Evolutionary conservation across 2,329 filamentous ascomycete genomes (phyloP), one percentile per base, ranked within the genome.

Genomic region (Pseudogymnoascus sp.): DNA sequence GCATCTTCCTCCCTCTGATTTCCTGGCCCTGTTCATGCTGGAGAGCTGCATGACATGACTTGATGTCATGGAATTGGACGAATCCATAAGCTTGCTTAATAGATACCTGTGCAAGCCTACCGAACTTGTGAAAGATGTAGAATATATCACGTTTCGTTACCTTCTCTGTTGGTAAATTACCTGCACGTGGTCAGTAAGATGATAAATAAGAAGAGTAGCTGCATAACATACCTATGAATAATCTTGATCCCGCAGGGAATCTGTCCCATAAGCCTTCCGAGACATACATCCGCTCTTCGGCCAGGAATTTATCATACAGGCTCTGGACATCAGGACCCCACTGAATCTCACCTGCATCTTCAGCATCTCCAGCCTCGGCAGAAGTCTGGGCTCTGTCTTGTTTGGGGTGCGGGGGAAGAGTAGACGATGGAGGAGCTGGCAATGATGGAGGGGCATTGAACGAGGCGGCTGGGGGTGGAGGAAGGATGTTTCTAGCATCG

Each of bases 1-100:
- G 92, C 73, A 98, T 96, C 75, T 92, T 92, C 68, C 93, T 88
- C n/a, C 93, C 93, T 72, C 90, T 85, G 39, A 98, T 86, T 68
- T 92, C 85, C 43, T 86, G 84, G 8, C 90, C 92, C 76, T 98
- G 91, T 66, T 97, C 86, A 37, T 83, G 82, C 37, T 89, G 81
- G 70, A 98, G 83, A 4, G 93, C 93, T 54, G 82, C 81, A 64
- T 84, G 81, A 68, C 92, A 96, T 72, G 93, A 88, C 2, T 83
- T 81, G 3, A 87, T 79, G 31, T 91, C 88, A 68, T 96, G 83
- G 69, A 96, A 99, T 74, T 98, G 95, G 37, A 98, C 92, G 73
- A 98, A 99, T 1, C 95, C 95, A 76, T 96, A 98, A 1, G 93
- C 93, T 69, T 95, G 92, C 76, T 98, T 98, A 70, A 98, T 91